A percentile compares a stretch with the other conserved stretches of the same genome.
These are phyloP conservation scores for Lupinus albus DNA, from an alignment of 306 rosid genomes.

Conservation along the genomic window DNA sequence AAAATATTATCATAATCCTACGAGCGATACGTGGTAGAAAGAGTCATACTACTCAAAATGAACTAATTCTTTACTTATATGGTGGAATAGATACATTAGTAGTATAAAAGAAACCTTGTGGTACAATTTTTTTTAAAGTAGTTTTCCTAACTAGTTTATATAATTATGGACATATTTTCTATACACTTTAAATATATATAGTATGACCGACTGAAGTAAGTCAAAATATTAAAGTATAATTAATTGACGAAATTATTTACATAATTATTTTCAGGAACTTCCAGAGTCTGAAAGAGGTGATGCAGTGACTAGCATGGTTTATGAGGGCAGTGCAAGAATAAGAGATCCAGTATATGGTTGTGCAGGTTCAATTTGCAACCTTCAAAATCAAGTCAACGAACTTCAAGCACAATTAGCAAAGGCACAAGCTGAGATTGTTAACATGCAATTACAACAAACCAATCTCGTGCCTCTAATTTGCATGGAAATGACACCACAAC, in stretches of 20 bases:
- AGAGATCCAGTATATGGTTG: slow-evolving; percentile 88
- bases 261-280: slow-evolving; percentile 77
- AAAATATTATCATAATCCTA: no score
- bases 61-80: no score
- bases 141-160: no score
- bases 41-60: no score
- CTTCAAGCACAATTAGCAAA: slow-evolving; percentile 92
- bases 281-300: slow-evolving; percentile 88
- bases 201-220: neutral
- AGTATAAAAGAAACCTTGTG: no score
- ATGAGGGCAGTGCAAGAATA: slow-evolving; percentile 88
- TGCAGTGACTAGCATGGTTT: slow-evolving; percentile 95
- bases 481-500: slow-evolving; percentile 57
- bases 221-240: neutral
- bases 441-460: slow-evolving; percentile 82
- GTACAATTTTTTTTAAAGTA: no score
- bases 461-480: slow-evolving; percentile 74
- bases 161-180: no score
- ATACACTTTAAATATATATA: no score
- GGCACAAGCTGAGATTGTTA: slow-evolving; percentile 80
- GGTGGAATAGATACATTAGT: no score
- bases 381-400: slow-evolving; percentile 78
- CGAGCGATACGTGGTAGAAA: no score
- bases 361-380: slow-evolving; percentile 89
- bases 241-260: neutral